Percentiles rank a stretch among this genome's conserved stretches.
These are phyloP conservation scores for Rubroshorea leprosula DNA, from an alignment of 345 rosid species.

Conservation along the genomic window DNA sequence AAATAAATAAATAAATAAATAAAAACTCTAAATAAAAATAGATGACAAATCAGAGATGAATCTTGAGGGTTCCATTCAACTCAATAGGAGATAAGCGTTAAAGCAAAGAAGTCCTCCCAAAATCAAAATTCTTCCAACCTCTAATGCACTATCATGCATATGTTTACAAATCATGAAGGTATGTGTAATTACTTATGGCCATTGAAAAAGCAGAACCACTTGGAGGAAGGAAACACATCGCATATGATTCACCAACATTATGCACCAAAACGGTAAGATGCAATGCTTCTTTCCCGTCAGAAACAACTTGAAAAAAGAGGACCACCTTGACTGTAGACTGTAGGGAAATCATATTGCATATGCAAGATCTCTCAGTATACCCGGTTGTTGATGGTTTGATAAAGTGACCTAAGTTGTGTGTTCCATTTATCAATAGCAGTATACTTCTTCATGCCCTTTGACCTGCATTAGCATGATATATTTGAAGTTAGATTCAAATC, in stretches of 20 bases:
- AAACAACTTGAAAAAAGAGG: not conserved
- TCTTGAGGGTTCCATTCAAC: not conserved
- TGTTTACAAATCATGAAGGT: not conserved
- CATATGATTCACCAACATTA: too few relatives aligned
- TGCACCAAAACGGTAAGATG: not conserved
- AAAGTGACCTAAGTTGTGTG: constrained; percentile 78
- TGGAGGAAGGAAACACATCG: not conserved
- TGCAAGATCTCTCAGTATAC: constrained; percentile 39
- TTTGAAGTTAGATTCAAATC: not conserved
- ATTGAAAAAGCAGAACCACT: not conserved
- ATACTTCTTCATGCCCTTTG: constrained; percentile 90
- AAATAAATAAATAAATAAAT: too few relatives aligned
- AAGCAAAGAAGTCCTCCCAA: not conserved
- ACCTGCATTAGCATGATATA: constrained; percentile 34
- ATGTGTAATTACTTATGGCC: too few relatives aligned
- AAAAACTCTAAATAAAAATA: too few relatives aligned
- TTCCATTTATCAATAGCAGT: constrained; percentile 93
- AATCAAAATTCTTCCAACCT: constrained; percentile 8
- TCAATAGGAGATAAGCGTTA: not conserved
- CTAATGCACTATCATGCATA: not conserved
- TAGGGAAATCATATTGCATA: not conserved
- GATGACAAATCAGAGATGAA: too few relatives aligned
- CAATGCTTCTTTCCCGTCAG: too few relatives aligned
- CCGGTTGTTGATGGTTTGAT: constrained; percentile 56
- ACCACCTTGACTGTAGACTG: not conserved